Conservation (phyloP, 1,284 basidiomycete species). For the Trametes versicolor region DNA sequence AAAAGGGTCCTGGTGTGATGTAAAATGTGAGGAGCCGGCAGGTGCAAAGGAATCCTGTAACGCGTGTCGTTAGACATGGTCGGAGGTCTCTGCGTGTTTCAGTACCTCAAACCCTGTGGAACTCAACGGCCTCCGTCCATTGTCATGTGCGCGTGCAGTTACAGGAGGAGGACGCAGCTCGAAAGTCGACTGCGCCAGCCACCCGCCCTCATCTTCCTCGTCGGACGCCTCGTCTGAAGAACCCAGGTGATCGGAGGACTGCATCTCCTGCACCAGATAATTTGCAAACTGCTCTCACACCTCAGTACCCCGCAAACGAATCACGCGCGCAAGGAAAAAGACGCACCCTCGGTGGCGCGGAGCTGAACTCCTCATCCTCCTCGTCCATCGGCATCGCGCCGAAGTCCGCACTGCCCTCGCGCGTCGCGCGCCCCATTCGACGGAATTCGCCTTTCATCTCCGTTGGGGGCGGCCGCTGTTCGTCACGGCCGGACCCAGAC, state of each 20-base stretch:
- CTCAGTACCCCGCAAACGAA: not conserved
- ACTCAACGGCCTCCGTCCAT: constrained; percentile 61
- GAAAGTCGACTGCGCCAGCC: constrained; percentile 80
- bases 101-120: constrained; percentile 68
- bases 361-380: constrained; percentile 50
- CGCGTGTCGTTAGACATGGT: not conserved
- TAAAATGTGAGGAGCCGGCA: constrained; percentile 38
- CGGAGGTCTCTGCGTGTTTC: constrained; percentile 14
- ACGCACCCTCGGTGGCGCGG: constrained; percentile 62
- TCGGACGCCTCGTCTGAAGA: constrained; percentile 58
- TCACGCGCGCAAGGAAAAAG: not conserved
- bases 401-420: constrained; percentile 73
- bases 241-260: constrained; percentile 64
- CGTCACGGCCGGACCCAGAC: constrained; percentile 38
- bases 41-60: constrained; percentile 67
- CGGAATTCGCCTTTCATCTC: constrained; percentile 66
- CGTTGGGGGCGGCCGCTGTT: constrained; percentile 32
- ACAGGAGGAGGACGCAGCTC: constrained; percentile 66
- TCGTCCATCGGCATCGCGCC: constrained; percentile 62
- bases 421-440: constrained; percentile 52
- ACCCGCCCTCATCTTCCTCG: constrained; percentile 78
- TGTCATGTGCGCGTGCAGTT: constrained; percentile 56
- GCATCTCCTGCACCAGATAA: constrained; percentile 79
- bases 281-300: constrained; percentile 66
- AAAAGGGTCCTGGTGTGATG: constrained; percentile 62